A percentile compares a stretch with the other conserved stretches of the same genome.
Conservation (phyloP, 148 eudicot species). For the Camellia sinensis region DNA sequence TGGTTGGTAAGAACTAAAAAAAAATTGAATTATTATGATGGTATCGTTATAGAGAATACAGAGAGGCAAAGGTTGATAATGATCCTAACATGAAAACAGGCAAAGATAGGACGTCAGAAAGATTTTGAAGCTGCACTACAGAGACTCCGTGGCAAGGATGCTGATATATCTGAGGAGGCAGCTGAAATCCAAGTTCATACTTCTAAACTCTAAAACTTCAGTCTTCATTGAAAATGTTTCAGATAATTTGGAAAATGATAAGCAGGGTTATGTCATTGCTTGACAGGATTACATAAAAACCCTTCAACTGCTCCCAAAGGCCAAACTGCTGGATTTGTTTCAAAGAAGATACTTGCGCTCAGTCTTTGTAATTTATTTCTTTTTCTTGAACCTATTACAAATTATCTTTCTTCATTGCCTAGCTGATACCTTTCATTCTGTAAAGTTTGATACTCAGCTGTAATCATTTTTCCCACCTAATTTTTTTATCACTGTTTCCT, state of each 20-base stretch:
- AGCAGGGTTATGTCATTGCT: neutral
- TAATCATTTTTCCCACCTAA: neutral
- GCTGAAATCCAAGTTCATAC: constrained; percentile 69
- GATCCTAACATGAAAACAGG: constrained; percentile 36
- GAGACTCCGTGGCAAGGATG: constrained; percentile 71
- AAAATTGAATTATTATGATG: neutral
- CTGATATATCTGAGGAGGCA: constrained; percentile 66
- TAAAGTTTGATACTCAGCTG: too few relatives aligned
- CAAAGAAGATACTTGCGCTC: constrained; percentile 66
- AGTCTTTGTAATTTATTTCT: constrained; percentile 48
- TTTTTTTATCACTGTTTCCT: neutral
- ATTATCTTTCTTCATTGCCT: neutral
- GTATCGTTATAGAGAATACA: neutral
- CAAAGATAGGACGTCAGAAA: constrained; percentile 54
- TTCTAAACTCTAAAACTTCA: neutral
- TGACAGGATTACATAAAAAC: constrained; percentile 62
- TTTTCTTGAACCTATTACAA: neutral
- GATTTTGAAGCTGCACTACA: constrained; percentile 69
- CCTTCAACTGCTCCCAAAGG: constrained; percentile 69
- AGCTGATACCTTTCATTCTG: neutral
- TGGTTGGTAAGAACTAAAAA: constrained; percentile 71
- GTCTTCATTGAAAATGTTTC: neutral
- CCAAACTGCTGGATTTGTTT: constrained; percentile 66
- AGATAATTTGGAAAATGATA: neutral
- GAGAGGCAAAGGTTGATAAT: too few relatives aligned